phyloP scores from a whole-genome alignment of 1,284 basidiomycete genomes.

The Cystobasidium slooffiae region DNA sequence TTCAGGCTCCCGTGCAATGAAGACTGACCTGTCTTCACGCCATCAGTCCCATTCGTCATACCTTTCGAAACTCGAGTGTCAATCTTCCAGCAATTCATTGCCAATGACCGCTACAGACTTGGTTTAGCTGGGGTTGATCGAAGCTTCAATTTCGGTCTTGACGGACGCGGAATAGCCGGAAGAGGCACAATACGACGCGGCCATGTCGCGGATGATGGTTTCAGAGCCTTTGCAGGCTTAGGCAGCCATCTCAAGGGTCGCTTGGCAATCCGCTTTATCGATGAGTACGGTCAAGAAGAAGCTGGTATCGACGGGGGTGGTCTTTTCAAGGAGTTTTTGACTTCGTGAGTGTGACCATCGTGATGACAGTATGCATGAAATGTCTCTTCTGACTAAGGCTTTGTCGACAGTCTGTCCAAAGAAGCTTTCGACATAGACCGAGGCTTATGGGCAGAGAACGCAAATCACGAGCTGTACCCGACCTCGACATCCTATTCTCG shows the following conservation, averaged over 20 bases:
- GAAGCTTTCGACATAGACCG: slow-evolving; percentile 94
- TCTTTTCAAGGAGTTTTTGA: slow-evolving; percentile 97
- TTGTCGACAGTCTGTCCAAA: slow-evolving; percentile 68
- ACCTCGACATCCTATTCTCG: slow-evolving; percentile 88
- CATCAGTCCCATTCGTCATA: slow-evolving; percentile 80
- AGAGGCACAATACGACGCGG: slow-evolving; percentile 71
- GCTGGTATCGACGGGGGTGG: slow-evolving; percentile 95
- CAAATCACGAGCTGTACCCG: slow-evolving; percentile 90
- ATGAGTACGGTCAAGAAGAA: slow-evolving; percentile 84
- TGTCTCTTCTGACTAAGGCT: background rate
- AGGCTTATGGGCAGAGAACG: slow-evolving; percentile 88
- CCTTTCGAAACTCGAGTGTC: slow-evolving; percentile 88
- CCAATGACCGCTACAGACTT: slow-evolving; percentile 61
- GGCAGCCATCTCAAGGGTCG: slow-evolving; percentile 77
- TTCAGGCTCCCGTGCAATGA: background rate
- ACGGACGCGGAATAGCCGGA: slow-evolving; percentile 55
- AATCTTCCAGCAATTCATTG: slow-evolving; percentile 83
- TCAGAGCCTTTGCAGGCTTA: slow-evolving; percentile 68
- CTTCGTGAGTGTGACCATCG: slow-evolving; percentile 59
- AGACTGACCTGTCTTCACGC: background rate
- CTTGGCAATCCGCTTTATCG: slow-evolving; percentile 86
- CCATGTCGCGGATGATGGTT: slow-evolving; percentile 84
- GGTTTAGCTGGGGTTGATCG: slow-evolving; percentile 31
- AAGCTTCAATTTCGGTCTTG: slow-evolving; percentile 21
- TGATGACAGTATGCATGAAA: background rate